These are phyloP conservation scores for Backusella australiensis DNA, from an alignment of 192 early-diverging fungal genomes.

Conservation along the genomic window DNA sequence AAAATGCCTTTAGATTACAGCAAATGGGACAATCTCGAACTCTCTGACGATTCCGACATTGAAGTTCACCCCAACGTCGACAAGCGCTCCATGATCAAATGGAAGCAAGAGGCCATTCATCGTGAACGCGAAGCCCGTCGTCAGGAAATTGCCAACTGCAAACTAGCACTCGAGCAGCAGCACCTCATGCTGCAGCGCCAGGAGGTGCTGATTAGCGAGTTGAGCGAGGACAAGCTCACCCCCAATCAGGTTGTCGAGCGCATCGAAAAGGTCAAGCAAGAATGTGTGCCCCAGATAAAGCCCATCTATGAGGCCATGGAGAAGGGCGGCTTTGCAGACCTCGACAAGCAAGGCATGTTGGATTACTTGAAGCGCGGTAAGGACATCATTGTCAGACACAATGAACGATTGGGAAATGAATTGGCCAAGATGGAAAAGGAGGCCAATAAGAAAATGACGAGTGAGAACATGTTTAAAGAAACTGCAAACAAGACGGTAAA, in stretches of 20 bases:
- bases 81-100: conserved; percentile 84
- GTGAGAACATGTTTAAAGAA: conserved; percentile 64
- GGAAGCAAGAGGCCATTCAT: conserved; percentile 90
- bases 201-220: background rate
- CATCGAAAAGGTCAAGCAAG: conserved; percentile 11
- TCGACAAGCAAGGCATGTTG: background rate
- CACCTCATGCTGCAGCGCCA: conserved; percentile 19
- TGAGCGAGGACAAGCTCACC: background rate
- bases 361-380: background rate
- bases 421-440: conserved; percentile 57
- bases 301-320: background rate
- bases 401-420: conserved; percentile 30
- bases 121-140: conserved; percentile 76
- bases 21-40: conserved; percentile 96
- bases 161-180: conserved; percentile 29
- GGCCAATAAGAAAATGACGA: conserved; percentile 65
- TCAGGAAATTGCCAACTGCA: conserved; percentile 55
- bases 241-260: conserved; percentile 12
- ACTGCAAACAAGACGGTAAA: conserved; percentile 65
- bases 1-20: conserved; percentile 72
- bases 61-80: conserved; percentile 96
- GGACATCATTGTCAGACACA: background rate
- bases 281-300: conserved; percentile 3
- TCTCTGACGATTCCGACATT: conserved; percentile 96
- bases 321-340: background rate